Evolutionary conservation across 345 rosid species (phyloP).

Genomic region (Aquilaria yunnanensis): DNA sequence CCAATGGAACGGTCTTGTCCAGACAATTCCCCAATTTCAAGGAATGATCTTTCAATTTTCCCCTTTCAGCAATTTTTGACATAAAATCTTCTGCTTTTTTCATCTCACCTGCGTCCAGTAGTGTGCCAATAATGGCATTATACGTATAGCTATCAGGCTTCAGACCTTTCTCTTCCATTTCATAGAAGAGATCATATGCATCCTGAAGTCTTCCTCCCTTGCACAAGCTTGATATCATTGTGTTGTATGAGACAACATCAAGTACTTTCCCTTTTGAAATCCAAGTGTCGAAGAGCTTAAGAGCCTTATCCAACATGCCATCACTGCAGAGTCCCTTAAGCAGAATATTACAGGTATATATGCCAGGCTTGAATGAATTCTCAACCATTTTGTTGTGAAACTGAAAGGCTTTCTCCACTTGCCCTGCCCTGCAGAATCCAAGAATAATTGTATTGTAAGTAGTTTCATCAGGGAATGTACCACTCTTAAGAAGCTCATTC

Average conservation of each 20-base stretch:
- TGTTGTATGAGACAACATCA: conserved; percentile 76
- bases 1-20: no score
- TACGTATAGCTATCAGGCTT: conserved; percentile 68
- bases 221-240: conserved; percentile 63
- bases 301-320: conserved; percentile 76
- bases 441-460: conserved; percentile 65
- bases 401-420: conserved; percentile 75
- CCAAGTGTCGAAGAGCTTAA: conserved; percentile 67
- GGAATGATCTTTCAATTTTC: conserved; percentile 28
- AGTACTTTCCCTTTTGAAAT: conserved; percentile 44
- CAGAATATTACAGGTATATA: conserved; percentile 63
- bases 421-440: conserved; percentile 64
- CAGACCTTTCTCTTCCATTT: conserved; percentile 57
- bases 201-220: conserved; percentile 60
- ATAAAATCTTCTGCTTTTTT: conserved; percentile 53
- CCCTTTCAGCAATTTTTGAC: conserved; percentile 40
- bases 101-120: conserved; percentile 44
- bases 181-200: conserved; percentile 57
- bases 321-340: conserved; percentile 68
- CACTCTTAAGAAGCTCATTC: conserved; percentile 59
- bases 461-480: conserved; percentile 56
- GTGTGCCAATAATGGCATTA: conserved; percentile 43
- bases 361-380: conserved; percentile 64
- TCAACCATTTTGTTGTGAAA: conserved; percentile 65
- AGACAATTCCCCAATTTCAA: conserved; percentile 15